These are phyloP conservation scores for Musa troglodytarum DNA, from an alignment of 176 grass and related monocot genomes.

Conservation along the genomic window DNA sequence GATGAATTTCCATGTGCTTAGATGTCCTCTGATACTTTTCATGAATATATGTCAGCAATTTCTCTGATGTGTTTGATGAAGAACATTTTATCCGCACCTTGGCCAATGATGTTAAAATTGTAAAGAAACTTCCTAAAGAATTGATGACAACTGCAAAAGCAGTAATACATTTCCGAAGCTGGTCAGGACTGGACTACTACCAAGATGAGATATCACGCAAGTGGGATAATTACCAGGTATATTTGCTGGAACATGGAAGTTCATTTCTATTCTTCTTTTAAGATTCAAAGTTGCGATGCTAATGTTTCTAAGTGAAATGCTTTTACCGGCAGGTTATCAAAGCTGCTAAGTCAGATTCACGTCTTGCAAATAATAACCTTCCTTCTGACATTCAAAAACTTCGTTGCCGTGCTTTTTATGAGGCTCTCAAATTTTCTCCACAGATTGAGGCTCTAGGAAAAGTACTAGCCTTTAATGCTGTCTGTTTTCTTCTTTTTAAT, in stretches of 20 bases:
- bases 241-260: neutral
- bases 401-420: constrained; percentile 81
- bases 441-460: constrained; percentile 81
- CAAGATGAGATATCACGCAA: constrained; percentile 55
- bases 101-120: constrained; percentile 65
- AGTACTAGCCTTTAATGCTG: constrained; percentile 19
- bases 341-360: constrained; percentile 96
- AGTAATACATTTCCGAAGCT: constrained; percentile 85
- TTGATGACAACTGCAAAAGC: constrained; percentile 53
- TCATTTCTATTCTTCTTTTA: neutral
- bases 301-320: no score
- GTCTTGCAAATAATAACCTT: constrained; percentile 90
- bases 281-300: neutral
- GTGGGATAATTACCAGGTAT: constrained; percentile 76
- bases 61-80: constrained; percentile 93
- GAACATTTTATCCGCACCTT: constrained; percentile 68
- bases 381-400: constrained; percentile 93
- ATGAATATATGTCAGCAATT: constrained; percentile 42
- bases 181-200: constrained; percentile 86
- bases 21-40: neutral
- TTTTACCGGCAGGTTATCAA: constrained; percentile 58
- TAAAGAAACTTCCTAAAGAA: constrained; percentile 69
- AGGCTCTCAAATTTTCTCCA: constrained; percentile 73
- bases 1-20: neutral
- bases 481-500: neutral